phyloP scores from a whole-genome alignment of 192 early-diverging fungal species.

The Kappamyces sp. region DNA sequence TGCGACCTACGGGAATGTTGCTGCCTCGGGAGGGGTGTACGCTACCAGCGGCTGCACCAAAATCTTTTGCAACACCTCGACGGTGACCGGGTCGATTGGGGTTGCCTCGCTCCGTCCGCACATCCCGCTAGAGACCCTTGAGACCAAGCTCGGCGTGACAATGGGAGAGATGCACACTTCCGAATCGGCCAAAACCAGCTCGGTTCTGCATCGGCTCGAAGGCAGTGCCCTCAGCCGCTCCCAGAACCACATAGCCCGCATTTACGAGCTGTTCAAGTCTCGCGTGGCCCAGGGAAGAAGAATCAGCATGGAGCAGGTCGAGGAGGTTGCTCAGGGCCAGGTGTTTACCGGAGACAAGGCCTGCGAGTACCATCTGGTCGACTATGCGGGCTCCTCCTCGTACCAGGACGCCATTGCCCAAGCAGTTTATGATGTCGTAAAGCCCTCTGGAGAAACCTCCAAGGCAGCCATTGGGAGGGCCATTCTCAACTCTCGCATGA shows the following conservation, averaged over 20 bases:
- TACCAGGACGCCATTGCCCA: constrained; percentile 35
- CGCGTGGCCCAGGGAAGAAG: constrained; percentile 55
- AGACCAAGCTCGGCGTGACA: constrained; percentile 46
- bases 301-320: constrained; percentile 41
- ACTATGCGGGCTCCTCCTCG: constrained; percentile 50
- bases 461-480: too few species aligned
- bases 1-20: constrained; percentile 55
- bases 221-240: constrained; percentile 42
- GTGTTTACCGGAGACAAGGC: constrained; percentile 61
- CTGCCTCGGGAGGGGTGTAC: constrained; percentile 33
- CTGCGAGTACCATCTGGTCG: constrained; percentile 49
- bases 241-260: constrained; percentile 35
- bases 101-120: constrained; percentile 53
- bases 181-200: constrained; percentile 39
- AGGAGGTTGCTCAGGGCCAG: constrained; percentile 54
- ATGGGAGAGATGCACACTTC: constrained; percentile 50
- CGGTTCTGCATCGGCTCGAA: constrained; percentile 41
- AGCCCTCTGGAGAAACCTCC: too few species aligned
- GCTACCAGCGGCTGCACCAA: constrained; percentile 44
- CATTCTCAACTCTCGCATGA: too few species aligned
- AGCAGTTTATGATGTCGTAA: constrained; percentile 15
- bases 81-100: constrained; percentile 70
- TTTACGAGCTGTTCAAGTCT: constrained; percentile 50
- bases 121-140: constrained; percentile 50
- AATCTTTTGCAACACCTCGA: constrained; percentile 58